Evolutionary conservation across 345 rosid species (phyloP).

Genomic region (Eucalyptus erythrocorys): DNA sequence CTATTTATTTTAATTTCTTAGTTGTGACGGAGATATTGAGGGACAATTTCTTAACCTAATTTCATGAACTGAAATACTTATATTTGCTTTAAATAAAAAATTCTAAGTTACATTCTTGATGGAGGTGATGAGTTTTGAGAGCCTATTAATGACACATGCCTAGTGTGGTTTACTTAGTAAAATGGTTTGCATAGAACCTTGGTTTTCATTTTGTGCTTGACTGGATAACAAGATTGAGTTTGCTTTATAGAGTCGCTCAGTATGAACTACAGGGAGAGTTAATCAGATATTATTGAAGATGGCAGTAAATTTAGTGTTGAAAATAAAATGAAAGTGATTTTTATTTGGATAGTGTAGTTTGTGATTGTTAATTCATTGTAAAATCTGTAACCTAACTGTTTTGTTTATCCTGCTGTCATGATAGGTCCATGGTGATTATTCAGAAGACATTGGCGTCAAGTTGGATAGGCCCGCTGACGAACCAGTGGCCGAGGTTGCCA

Average conservation of each 20-base stretch:
- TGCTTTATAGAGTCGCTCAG: neutral
- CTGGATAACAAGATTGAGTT: neutral
- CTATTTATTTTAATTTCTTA: neutral
- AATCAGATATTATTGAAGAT: neutral
- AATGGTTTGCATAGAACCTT: neutral
- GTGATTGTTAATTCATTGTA: neutral
- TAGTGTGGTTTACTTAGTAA: neutral
- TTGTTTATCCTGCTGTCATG: neutral
- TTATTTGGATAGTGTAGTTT: neutral
- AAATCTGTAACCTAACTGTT: neutral
- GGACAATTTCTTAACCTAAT: neutral
- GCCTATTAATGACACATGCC: neutral
- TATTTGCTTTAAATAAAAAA: neutral
- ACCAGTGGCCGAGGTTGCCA: conserved; percentile 39
- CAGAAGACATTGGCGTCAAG: conserved; percentile 81
- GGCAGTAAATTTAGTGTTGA: neutral
- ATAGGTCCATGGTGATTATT: conserved; percentile 82
- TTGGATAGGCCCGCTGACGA: conserved; percentile 84
- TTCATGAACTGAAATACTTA: neutral
- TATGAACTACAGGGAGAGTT: neutral
- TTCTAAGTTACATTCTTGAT: neutral
- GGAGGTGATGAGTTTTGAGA: neutral
- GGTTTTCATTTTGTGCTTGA: neutral
- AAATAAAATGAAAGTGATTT: neutral
- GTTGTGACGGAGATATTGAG: neutral